Evolutionary conservation across 805 yeast genomes (phyloP).

Genomic region (Ogataea henricii): DNA sequence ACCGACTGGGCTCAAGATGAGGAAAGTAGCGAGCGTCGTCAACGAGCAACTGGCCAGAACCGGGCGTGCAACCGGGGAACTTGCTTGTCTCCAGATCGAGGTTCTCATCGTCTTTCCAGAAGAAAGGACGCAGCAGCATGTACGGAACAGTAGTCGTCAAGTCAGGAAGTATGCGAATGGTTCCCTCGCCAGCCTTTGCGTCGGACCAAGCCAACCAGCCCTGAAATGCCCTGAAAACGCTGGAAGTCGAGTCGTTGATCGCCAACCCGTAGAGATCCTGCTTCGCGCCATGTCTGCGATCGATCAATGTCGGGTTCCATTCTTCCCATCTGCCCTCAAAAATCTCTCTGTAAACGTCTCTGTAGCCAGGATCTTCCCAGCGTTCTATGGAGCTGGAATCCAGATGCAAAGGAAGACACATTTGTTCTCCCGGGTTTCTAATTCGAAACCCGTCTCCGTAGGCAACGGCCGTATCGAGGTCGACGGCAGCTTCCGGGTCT

Average conservation of each 20-base stretch:
- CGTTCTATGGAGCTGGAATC: slow-evolving; percentile 47
- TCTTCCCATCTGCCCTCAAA: slow-evolving; percentile 45
- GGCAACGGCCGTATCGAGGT: slow-evolving; percentile 36
- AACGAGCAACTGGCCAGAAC: slow-evolving; percentile 37
- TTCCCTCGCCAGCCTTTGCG: slow-evolving; percentile 41
- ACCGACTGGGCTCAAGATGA: slow-evolving; percentile 33
- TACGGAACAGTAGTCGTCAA: slow-evolving; percentile 42
- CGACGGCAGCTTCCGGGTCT: slow-evolving; percentile 30
- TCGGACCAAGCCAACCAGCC: slow-evolving; percentile 46
- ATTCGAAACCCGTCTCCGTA: slow-evolving; percentile 46
- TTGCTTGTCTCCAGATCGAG: slow-evolving; percentile 32
- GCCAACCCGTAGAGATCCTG: slow-evolving; percentile 35
- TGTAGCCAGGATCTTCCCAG: slow-evolving; percentile 46
- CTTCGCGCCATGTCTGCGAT: slow-evolving; percentile 36
- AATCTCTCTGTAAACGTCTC: slow-evolving; percentile 39
- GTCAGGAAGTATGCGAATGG: slow-evolving; percentile 40
- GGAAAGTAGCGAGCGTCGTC: slow-evolving; percentile 33
- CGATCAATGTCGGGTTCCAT: slow-evolving; percentile 42
- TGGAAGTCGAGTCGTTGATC: slow-evolving; percentile 3
- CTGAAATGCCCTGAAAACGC: slow-evolving; percentile 42
- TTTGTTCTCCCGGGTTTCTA: slow-evolving; percentile 40
- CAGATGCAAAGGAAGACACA: slow-evolving; percentile 40
- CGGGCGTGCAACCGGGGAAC: slow-evolving; percentile 42
- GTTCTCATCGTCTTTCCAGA: slow-evolving; percentile 32
- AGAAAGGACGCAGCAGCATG: slow-evolving; percentile 42